Evolutionary conservation across 2,329 filamentous ascomycete genomes (phyloP).

Genomic region (Nigrospora oryzae): DNA sequence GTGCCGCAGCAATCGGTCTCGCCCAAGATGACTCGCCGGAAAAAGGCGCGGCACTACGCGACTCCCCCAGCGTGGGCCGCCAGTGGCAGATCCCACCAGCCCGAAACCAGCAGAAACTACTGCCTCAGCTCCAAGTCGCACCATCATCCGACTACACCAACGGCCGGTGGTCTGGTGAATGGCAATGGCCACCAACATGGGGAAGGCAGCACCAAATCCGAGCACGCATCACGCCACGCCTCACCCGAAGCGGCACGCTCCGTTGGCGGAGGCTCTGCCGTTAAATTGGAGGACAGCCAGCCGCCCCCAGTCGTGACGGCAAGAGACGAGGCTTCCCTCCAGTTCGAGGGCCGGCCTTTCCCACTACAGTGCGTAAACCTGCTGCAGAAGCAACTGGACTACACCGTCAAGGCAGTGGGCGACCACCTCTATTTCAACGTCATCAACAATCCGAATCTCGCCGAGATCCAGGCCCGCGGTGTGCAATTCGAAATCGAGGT

Average conservation of each 20-base stretch:
- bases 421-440: slow-evolving; percentile 73
- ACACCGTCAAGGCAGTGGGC: slow-evolving; percentile 66
- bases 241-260: slow-evolving; percentile 37
- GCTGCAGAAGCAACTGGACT: slow-evolving; percentile 62
- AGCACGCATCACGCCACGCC: slow-evolving; percentile 31
- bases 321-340: slow-evolving; percentile 9
- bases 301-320: slow-evolving; percentile 2
- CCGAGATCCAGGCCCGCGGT: slow-evolving; percentile 52
- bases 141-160: slow-evolving; percentile 8
- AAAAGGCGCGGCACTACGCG: slow-evolving; percentile 12
- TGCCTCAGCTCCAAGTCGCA: neutral
- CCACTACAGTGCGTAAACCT: slow-evolving; percentile 62
- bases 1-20: slow-evolving; percentile 18
- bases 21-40: slow-evolving; percentile 28
- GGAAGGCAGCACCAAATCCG: slow-evolving; percentile 13
- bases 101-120: neutral
- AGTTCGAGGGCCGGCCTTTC: slow-evolving; percentile 17
- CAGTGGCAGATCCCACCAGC: neutral
- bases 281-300: slow-evolving; percentile 12
- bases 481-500: slow-evolving; percentile 89
- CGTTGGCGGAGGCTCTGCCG: slow-evolving; percentile 11
- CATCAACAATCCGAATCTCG: slow-evolving; percentile 56
- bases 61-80: neutral
- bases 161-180: slow-evolving; percentile 9
- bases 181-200: slow-evolving; percentile 13